Percentiles rank a stretch among this genome's conserved stretches.
These are phyloP conservation scores for Alloteropsis semialata DNA, from an alignment of 176 grass and related monocot species.

Conservation along the genomic window DNA sequence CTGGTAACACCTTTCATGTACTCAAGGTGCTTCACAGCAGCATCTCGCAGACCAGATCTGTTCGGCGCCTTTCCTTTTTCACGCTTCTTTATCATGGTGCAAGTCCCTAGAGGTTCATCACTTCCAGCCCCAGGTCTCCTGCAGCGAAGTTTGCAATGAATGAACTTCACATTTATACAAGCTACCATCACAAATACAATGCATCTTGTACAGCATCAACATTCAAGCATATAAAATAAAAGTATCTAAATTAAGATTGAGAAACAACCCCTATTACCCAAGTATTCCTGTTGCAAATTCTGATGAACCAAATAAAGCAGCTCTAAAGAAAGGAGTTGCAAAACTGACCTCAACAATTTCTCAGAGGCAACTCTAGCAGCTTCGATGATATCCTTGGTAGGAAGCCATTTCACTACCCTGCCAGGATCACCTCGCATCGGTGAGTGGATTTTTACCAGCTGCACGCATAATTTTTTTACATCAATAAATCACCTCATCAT, in stretches of 20 bases:
- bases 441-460: constrained; percentile 98
- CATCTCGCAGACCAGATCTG: constrained; percentile 51
- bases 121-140: constrained; percentile 80
- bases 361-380: constrained; percentile 82
- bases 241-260: neutral
- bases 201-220: neutral
- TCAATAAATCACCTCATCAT: constrained; percentile 8
- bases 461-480: constrained; percentile 17
- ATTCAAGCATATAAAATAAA: neutral
- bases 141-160: constrained; percentile 8
- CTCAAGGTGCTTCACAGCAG: constrained; percentile 57
- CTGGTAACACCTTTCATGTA: constrained; percentile 55
- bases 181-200: neutral
- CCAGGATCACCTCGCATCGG: constrained; percentile 81
- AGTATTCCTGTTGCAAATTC: neutral
- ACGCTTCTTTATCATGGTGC: constrained; percentile 67
- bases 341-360: constrained; percentile 76
- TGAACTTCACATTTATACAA: neutral
- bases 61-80: constrained; percentile 42
- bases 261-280: neutral
- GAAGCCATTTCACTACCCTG: constrained; percentile 60
- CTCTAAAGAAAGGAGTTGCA: neutral
- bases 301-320: neutral
- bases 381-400: constrained; percentile 51
- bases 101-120: constrained; percentile 40